Evolutionary conservation across 2,329 filamentous ascomycete genomes (phyloP), one percentile per base, ranked within the genome.

Genomic region (Penicillium nordicum): DNA sequence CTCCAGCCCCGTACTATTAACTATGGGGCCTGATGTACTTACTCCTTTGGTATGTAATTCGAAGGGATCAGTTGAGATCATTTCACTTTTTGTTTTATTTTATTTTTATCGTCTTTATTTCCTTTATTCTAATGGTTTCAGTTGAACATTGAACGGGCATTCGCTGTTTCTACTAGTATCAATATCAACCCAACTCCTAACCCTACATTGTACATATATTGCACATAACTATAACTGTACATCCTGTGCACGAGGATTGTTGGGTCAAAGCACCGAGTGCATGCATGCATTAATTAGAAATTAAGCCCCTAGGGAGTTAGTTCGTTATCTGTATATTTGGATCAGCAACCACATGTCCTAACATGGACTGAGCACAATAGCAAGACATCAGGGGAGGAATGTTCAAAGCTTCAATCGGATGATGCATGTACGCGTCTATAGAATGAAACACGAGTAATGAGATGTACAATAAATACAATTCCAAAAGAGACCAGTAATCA

Each of bases 61-160:
- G 50, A 63, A 59, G 61, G 60, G 63, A 66, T 65, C 58, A 57
- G 41, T 58, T 57, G 58, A 63, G 57, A 63, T 61, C 52, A 58
- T 57, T 37, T 34, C 25, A 38, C 25, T 25, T 41, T 32, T 42
- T 50, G 21, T 9, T 27, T 42, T 50, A 14, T 5, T 37, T 44
- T 34, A 5, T 30, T 44, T 30, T 42, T 7, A n/a, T 45, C 7
- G 25, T 40, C 8, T 37, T 38, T 21, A 5, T 36, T 25, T 30
- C 32, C 32, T 30, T 50, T 49, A 18, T 21, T 37, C 44, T 4
- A 21, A 18, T 27, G 2, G 53, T 55, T 32, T 55, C 34, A 32
- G 14, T 34, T 45, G 36, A 10, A 6, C 5, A 32, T 12, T 30
- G 11, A 30, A 5, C 11, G 11, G 30, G 30, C 2, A 11, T 34